Evolutionary conservation across 2,329 filamentous ascomycete genomes (phyloP).

Genomic region (Penicillium palitans): DNA sequence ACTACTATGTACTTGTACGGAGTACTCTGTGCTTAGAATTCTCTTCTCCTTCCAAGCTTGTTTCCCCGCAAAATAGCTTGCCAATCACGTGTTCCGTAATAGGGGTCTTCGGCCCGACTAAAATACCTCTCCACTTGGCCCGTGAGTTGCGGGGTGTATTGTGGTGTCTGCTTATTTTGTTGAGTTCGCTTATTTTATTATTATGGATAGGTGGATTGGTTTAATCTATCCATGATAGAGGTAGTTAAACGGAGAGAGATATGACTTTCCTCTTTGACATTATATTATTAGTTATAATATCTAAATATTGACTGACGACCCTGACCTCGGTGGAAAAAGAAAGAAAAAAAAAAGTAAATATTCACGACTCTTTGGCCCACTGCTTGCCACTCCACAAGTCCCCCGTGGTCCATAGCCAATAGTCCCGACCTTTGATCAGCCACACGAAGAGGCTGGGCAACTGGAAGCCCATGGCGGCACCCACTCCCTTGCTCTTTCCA

Average conservation of each 20-base stretch:
- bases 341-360: not conserved
- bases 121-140: not conserved
- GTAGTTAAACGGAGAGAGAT: no score
- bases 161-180: not conserved
- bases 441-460: slow-evolving; percentile 51
- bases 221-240: no score
- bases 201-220: no score
- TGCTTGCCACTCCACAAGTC: slow-evolving; percentile 54
- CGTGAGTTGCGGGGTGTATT: not conserved
- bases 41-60: not conserved
- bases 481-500: slow-evolving; percentile 48
- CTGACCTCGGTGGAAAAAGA: not conserved
- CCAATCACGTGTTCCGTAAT: not conserved
- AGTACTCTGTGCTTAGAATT: not conserved
- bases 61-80: not conserved
- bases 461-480: slow-evolving; percentile 45
- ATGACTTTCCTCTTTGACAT: no score
- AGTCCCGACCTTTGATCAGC: slow-evolving; percentile 54
- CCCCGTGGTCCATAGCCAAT: slow-evolving; percentile 54
- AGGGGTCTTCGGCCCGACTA: not conserved
- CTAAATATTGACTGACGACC: no score
- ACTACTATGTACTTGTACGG: not conserved
- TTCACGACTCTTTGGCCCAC: slow-evolving; percentile 49
- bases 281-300: no score
- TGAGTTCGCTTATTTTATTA: no score